Evolutionary conservation across 805 yeast genomes (phyloP).

Genomic region (Candida suzukii): DNA sequence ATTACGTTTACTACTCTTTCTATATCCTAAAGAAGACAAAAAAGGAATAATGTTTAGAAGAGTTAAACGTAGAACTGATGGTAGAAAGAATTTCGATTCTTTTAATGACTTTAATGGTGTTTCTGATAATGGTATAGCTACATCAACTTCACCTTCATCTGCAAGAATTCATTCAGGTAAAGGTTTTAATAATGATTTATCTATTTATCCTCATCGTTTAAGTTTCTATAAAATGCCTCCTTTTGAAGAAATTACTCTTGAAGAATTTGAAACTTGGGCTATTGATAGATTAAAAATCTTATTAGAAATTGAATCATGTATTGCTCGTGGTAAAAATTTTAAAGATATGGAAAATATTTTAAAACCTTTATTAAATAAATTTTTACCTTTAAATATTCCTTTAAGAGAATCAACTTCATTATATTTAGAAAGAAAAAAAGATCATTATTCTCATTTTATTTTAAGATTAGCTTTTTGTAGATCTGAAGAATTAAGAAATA

Average conservation of each 20-base stretch:
- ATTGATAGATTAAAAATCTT: constrained; percentile 80
- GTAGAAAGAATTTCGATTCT: constrained; percentile 52
- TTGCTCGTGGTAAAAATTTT: constrained; percentile 53
- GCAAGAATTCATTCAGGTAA: constrained; percentile 3
- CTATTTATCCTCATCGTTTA: constrained; percentile 50
- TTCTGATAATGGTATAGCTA: constrained; percentile 12
- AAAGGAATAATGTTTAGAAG: constrained; percentile 69
- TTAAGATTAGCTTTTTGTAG: constrained; percentile 86
- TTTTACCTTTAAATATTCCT: constrained; percentile 56
- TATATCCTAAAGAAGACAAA: too few relatives aligned
- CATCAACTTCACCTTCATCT: background rate
- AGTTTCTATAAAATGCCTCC: constrained; percentile 79
- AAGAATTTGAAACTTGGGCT: constrained; percentile 94
- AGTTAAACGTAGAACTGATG: constrained; percentile 66
- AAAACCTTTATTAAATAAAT: constrained; percentile 56
- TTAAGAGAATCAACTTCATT: constrained; percentile 31
- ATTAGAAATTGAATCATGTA: constrained; percentile 74
- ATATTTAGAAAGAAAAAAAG: constrained; percentile 68
- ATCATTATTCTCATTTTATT: constrained; percentile 87
- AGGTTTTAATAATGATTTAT: constrained; percentile 22
- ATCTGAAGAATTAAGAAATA: constrained; percentile 70
- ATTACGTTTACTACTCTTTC: too few relatives aligned
- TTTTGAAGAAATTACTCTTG: constrained; percentile 76
- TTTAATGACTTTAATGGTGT: constrained; percentile 18
- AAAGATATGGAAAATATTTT: constrained; percentile 61